Conservation (phyloP, 2,329 filamentous ascomycete species). For the Pseudogymnoascus sp. region DNA sequence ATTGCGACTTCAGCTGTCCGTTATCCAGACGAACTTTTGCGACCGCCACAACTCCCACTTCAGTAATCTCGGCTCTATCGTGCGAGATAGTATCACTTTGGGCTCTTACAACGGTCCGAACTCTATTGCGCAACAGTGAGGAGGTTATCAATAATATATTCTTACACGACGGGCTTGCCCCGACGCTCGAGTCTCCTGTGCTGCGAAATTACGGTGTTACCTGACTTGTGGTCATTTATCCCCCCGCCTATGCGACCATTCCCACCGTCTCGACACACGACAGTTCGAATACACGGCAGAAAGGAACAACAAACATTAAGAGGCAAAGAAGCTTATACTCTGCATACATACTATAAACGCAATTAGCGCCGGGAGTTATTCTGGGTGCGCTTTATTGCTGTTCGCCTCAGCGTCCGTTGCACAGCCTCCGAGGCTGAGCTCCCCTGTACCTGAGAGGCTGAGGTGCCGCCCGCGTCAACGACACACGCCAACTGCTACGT, state of each 20-base stretch:
- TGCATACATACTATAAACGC: constrained; percentile 1
- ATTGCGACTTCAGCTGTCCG: constrained; percentile 4
- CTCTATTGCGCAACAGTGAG: not conserved
- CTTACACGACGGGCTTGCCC: not conserved
- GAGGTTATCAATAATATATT: not conserved
- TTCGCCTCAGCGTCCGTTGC: not conserved
- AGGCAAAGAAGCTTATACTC: not conserved
- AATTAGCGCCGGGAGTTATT: constrained; percentile 1
- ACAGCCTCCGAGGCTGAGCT: not conserved
- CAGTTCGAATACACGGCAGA: not conserved
- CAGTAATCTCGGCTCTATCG: not conserved
- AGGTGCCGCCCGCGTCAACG: not conserved
- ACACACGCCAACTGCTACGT: not conserved
- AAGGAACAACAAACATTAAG: not conserved
- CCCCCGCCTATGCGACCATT: not conserved
- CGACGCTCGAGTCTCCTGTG: not conserved
- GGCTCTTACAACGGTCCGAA: not conserved
- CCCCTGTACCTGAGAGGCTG: constrained; percentile 5
- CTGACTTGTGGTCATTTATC: not conserved
- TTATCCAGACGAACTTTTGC: not conserved
- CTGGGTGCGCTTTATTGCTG: not conserved
- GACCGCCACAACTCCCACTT: constrained; percentile 1
- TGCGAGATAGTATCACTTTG: not conserved
- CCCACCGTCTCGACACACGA: not conserved
- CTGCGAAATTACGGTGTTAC: not conserved